Evolutionary conservation across 805 yeast species (phyloP), one percentile per base, ranked within the genome.

Genomic region (Yarrowia deformans): DNA sequence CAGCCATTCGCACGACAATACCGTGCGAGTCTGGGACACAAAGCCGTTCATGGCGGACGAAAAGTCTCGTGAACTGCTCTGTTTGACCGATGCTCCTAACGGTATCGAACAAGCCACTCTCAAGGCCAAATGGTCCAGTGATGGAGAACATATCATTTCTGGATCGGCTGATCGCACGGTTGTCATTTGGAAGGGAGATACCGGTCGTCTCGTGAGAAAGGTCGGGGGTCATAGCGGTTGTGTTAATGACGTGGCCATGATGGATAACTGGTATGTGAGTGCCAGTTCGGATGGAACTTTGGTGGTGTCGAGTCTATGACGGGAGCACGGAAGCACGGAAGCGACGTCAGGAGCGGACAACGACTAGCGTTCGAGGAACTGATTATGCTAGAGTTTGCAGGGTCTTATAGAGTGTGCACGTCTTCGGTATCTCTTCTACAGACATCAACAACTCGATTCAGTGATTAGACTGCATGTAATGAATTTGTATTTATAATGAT

Each of bases 111-210:
- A 83, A 69, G 80, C 83, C 52, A 73, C 86, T 45, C 81, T 87
- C 0, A 78, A 90, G 68, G 81, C 87, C 2, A 76, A 81, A 12
- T 81, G 87, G 72, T 76, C 77, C 29, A 70, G 72, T 1, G 77
- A 79, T 69, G 80, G 85, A n/a, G 73, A 73, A 9, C 80, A 63
- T 73, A 80, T 73, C 70, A 80, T 73, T 74, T 85, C 91, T 18
- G 95, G 94, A 0, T 84, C 91, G 0, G 86, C 84, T 37, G 92
- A 90, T 75, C 80, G 83, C 1, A 81, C 85, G 7, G 82, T 84
- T 0, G 84, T 86, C 6, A 72, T 83, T 3, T 90, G 93, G 94
- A 88, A 88, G 70, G 79, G 84, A 16, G 81, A 81, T 4, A 79
- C 88, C 0, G 79, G 86, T 66, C 81, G 81, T 60, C 72, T 88